Percentiles rank a stretch among this genome's conserved stretches.
Evolutionary conservation across 1,139 yeast genomes (phyloP).

Genomic region (Sugiyamaella sp.): DNA sequence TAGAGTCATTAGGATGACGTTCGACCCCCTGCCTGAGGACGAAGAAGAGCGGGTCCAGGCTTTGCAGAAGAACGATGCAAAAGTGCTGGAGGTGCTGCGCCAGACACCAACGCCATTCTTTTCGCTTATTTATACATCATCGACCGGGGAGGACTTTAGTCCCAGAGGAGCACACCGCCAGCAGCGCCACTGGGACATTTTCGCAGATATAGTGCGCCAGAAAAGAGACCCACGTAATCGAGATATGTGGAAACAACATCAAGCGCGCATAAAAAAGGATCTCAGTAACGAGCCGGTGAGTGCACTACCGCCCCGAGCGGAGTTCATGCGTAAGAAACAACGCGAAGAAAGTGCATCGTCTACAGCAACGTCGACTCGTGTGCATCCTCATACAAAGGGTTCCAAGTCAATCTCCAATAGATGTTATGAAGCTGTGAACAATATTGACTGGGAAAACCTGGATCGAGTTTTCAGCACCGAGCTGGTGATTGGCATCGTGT

Average conservation of each 20-base stretch:
- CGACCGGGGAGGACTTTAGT: conserved; percentile 31
- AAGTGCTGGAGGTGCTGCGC: conserved; percentile 41
- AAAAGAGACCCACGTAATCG: conserved; percentile 36
- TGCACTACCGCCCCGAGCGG: conserved; percentile 30
- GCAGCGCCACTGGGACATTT: conserved; percentile 30
- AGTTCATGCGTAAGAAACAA: conserved; percentile 17
- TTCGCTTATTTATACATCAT: conserved; percentile 36
- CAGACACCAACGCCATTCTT: conserved; percentile 40
- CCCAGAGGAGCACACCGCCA: conserved; percentile 21
- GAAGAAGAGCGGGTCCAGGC: conserved; percentile 40
- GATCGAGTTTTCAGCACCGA: conserved; percentile 10
- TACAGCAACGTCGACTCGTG: background rate
- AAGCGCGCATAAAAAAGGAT: conserved; percentile 21
- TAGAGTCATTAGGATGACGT: conserved; percentile 59
- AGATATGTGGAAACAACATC: conserved; percentile 32
- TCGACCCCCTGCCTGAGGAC: conserved; percentile 52
- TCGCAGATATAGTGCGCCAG: conserved; percentile 35
- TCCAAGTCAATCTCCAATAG: background rate
- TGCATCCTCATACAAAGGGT: background rate
- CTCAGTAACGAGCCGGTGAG: conserved; percentile 22
- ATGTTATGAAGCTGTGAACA: background rate
- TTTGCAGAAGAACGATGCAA: conserved; percentile 52
- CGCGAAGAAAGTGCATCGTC: conserved; percentile 2
- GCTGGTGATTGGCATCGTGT: conserved; percentile 8
- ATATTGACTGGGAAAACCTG: background rate